phyloP scores from a whole-genome alignment of 1,284 basidiomycete genomes.

The Quambalaria eucalypti region DNA sequence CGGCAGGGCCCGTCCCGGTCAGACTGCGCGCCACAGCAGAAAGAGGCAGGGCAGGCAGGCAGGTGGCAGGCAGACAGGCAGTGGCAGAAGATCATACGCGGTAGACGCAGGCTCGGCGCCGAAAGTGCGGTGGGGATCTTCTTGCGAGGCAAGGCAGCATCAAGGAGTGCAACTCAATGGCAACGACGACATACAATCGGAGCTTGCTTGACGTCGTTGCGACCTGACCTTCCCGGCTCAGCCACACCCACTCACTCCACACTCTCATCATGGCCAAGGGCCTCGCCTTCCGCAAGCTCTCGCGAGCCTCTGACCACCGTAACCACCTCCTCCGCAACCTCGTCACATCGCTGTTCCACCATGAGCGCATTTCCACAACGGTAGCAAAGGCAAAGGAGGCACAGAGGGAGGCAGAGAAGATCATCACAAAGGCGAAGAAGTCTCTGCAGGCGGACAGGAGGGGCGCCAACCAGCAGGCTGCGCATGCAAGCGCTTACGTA shows the following conservation, averaged over 20 bases:
- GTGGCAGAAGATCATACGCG: too few relatives aligned
- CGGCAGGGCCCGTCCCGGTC: too few relatives aligned
- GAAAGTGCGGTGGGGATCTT: too few relatives aligned
- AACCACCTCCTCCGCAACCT: constrained; percentile 55
- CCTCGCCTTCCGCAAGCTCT: constrained; percentile 42
- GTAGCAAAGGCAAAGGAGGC: constrained; percentile 89
- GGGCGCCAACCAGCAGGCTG: neutral
- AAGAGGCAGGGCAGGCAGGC: too few relatives aligned
- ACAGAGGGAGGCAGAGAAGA: constrained; percentile 86
- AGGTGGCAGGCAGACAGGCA: too few relatives aligned
- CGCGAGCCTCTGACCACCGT: constrained; percentile 19
- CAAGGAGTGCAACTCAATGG: neutral
- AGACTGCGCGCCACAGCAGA: too few relatives aligned
- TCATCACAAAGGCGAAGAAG: constrained; percentile 48
- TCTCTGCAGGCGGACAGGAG: neutral
- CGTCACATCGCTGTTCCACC: constrained; percentile 85
- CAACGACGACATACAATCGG: neutral
- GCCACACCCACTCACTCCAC: constrained; percentile 1
- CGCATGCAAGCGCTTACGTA: constrained; percentile 25
- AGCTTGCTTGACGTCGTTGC: too few relatives aligned
- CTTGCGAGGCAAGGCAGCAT: too few relatives aligned
- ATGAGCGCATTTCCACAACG: constrained; percentile 93
- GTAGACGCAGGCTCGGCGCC: too few relatives aligned
- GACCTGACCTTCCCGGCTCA: too few relatives aligned
- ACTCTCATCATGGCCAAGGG: constrained; percentile 37